Base-by-base conservation (phyloP, 805 yeast genomes). In the Saccharomycopsis capsularis region DNA sequence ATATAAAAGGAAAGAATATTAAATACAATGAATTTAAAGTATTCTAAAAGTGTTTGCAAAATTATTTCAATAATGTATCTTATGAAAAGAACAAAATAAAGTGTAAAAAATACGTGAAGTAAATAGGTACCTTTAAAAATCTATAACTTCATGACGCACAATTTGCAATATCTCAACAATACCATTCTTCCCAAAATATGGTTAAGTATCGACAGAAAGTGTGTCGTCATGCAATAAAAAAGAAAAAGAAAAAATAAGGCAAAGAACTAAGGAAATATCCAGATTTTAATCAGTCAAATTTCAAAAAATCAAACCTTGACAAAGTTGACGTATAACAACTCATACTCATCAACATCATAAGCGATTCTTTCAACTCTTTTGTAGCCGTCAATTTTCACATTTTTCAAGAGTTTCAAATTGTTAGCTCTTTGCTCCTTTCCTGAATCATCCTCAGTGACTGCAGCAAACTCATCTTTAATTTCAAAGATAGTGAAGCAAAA, bases 281-380 rank as follows among this genome's bases (percentile, higher is more conserved):
- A n/a, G n/a, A n/a, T n/a, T n/a, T n/a, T n/a, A n/a, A n/a, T n/a
- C n/a, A n/a, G n/a, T n/a, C n/a, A n/a, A n/a, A n/a, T n/a, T n/a
- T 27, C 32, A 27, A 7, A 7, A 27, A 7, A 27, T 27, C 32
- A 27, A 27, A 27, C 53, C 50, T 67, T 71, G 55, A 75, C 80
- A 61, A 80, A 86, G 61, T 79, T 78, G 60, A 81, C 69, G 64
- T 85, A 88, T 55, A 87, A 71, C 63, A 88, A 70, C 54, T 78
- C 80, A 66, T 87, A 85, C 54, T 78, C 82, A 55, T 76, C 81
- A 61, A 88, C 69, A 61, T 87, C 95, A 67, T 86, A 84, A 46
- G 81, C 66, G 27, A 82, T 79, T 59, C 74, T 75, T 60, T 88
- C 95, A 46, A 74, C 69, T 59, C 80, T 78, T 48, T 66, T 64